Base-by-base conservation (phyloP, 306 rosid genomes). In the Dalbergia oliveri region DNA sequence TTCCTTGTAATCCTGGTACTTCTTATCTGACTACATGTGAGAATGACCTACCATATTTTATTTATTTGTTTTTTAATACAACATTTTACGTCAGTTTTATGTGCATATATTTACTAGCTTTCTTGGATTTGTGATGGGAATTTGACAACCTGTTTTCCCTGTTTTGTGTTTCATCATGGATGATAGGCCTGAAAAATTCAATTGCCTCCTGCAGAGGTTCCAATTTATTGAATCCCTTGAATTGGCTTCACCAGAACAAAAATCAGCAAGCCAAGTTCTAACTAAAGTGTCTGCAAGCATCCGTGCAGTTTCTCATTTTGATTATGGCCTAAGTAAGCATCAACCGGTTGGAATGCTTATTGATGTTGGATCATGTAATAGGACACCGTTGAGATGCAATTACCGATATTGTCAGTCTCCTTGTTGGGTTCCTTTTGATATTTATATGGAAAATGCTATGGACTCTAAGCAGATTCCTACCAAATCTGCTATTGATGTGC, bases 391-490 rank as follows among this genome's bases (percentile, higher is more conserved):
- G 75, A 82, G 73, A 76, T 66, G 69, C 84, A 82, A 77, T 76
- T 85, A 79, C 37, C 74, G 79, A 83, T 83, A 66, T 84, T 80
- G 84, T 78, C 85, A 57, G 47, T 82, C 93, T 81, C 66, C 86
- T 79, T 90, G 91, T 64, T 92, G 97, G 97, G 78, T 89, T 76
- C 79, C 89, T 81, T 83, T 90, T n/a, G 97, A 92, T 85, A 75
- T 87, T 74, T 90, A 81, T 75, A 86, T 92, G 93, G 94, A 92
- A 88, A 89, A 88, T 77, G 87, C 88, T 83, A 88, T 92, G 93
- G 94, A 90, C 81, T 89, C 90, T 67, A 88, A 84, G 79, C 93
- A 88, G 76, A 88, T 90, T 79, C 89, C 90, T 39, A 76, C 84
- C 26, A 92, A 87, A 85, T 88, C 97, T 44, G 84, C 91, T 73